A percentile compares a stretch with the other conserved stretches of the same genome.
Evolutionary conservation across 768 basidiomycete species (phyloP).

Genomic region (Leccinum uliginosum): DNA sequence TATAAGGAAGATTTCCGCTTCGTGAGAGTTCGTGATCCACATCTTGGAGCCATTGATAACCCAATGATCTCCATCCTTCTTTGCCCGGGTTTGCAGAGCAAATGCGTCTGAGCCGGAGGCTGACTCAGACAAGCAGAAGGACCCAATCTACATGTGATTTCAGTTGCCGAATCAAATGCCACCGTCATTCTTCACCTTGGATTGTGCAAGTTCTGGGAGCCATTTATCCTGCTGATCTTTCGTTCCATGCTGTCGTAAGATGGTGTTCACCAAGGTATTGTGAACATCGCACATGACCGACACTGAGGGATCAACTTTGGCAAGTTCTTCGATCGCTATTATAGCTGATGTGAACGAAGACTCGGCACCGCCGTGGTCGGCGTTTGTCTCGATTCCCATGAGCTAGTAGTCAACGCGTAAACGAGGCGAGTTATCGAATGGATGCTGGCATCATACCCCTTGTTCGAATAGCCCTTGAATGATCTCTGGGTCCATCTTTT

Average conservation of each 20-base stretch:
- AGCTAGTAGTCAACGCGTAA: constrained; percentile 53
- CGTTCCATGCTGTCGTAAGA: constrained; percentile 81
- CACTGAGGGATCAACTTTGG: constrained; percentile 92
- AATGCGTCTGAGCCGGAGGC: constrained; percentile 97
- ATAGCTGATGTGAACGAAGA: constrained; percentile 93
- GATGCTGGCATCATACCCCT: constrained; percentile 55
- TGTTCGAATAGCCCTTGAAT: constrained; percentile 92
- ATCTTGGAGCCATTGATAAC: constrained; percentile 96
- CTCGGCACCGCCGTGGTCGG: constrained; percentile 81
- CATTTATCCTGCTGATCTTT: constrained; percentile 84
- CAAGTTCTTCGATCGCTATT: constrained; percentile 95
- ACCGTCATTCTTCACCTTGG: constrained; percentile 48
- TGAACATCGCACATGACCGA: constrained; percentile 98
- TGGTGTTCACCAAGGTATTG: constrained; percentile 96
- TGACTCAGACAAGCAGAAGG: constrained; percentile 92
- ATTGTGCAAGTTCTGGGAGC: constrained; percentile 76
- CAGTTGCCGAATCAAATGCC: constrained; percentile 1
- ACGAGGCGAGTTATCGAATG: neutral
- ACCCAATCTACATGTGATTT: constrained; percentile 66
- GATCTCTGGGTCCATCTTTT: constrained; percentile 84
- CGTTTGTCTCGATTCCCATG: constrained; percentile 94
- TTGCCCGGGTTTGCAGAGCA: constrained; percentile 89
- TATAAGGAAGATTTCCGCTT: constrained; percentile 88
- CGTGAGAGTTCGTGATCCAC: constrained; percentile 97
- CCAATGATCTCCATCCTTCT: constrained; percentile 81